Evolutionary conservation across 2,329 filamentous ascomycete species (phyloP).

Genomic region (Coniochaeta prunicola): DNA sequence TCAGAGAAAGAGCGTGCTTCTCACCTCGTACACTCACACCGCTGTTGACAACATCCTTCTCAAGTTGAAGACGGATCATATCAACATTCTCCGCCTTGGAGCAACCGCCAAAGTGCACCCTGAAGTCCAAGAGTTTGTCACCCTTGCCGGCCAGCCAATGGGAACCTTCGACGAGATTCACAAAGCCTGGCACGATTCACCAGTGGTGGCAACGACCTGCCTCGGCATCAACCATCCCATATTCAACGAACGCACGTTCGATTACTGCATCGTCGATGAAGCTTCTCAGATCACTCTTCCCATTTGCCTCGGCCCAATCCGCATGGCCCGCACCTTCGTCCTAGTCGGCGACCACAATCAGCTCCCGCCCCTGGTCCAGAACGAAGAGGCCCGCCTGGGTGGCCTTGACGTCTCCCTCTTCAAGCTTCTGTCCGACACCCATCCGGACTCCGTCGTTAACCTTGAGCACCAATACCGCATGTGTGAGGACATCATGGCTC

Average conservation of each 20-base stretch:
- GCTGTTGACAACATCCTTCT: constrained; percentile 97
- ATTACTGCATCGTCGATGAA: constrained; percentile 98
- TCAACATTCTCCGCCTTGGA: constrained; percentile 78
- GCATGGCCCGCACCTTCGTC: constrained; percentile 87
- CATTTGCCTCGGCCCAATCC: constrained; percentile 87
- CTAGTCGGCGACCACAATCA: constrained; percentile 96
- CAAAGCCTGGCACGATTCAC: constrained; percentile 74
- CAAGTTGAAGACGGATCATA: constrained; percentile 74
- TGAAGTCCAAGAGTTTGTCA: constrained; percentile 79
- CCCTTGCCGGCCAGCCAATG: constrained; percentile 67
- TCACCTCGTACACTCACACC: constrained; percentile 95
- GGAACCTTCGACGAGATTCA: constrained; percentile 76
- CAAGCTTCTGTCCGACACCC: constrained; percentile 82
- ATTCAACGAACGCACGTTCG: constrained; percentile 83
- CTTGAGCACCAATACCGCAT: constrained; percentile 97
- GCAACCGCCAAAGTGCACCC: constrained; percentile 79
- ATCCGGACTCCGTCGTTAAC: constrained; percentile 82
- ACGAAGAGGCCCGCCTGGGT: constrained; percentile 76
- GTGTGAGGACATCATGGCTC: constrained; percentile 92
- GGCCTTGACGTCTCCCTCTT: constrained; percentile 91
- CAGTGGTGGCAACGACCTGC: constrained; percentile 91
- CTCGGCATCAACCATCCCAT: constrained; percentile 84
- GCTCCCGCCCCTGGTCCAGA: constrained; percentile 87
- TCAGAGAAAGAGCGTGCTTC: constrained; percentile 83
- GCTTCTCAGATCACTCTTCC: constrained; percentile 96